These are phyloP conservation scores for Lunularia cruciata DNA, from an alignment of 225 moss, liverwort and hornwort genomes.

Conservation along the genomic window DNA sequence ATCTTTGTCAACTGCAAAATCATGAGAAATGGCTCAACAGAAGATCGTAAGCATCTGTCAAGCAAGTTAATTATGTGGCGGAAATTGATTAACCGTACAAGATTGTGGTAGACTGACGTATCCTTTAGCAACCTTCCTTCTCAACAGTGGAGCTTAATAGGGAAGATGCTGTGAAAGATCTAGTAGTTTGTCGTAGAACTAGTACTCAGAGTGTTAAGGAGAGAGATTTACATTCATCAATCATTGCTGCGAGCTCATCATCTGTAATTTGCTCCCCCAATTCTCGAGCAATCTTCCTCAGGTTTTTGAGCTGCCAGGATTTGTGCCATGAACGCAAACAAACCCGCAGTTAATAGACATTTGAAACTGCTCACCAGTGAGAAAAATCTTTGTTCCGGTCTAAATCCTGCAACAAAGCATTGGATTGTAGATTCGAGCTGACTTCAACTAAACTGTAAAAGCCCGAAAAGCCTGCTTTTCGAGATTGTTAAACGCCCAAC, in stretches of 20 bases:
- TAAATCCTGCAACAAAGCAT: neutral
- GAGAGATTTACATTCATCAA: conserved; percentile 56
- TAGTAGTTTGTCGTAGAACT: too few species aligned
- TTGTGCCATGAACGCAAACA: neutral
- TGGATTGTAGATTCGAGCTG: too few species aligned
- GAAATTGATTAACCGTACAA: too few species aligned
- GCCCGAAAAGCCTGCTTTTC: too few species aligned
- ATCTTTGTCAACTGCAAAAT: conserved; percentile 72
- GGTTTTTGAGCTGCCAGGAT: conserved; percentile 52
- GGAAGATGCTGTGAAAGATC: too few species aligned
- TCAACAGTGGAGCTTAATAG: too few species aligned
- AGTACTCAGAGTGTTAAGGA: neutral
- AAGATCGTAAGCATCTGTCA: too few species aligned
- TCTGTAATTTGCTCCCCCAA: conserved; percentile 68
- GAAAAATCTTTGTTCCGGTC: neutral
- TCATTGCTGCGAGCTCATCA: conserved; percentile 78
- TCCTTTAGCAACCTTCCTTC: too few species aligned
- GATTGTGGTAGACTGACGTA: too few species aligned
- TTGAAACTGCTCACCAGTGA: neutral
- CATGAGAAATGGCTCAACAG: neutral
- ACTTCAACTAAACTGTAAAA: too few species aligned
- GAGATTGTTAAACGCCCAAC: neutral
- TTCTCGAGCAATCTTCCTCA: conserved; percentile 70
- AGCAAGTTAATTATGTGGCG: too few species aligned
- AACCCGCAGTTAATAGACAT: too few species aligned